Evolutionary conservation across 2,329 filamentous ascomycete genomes (phyloP).

Genomic region (Volutella citrinella): DNA sequence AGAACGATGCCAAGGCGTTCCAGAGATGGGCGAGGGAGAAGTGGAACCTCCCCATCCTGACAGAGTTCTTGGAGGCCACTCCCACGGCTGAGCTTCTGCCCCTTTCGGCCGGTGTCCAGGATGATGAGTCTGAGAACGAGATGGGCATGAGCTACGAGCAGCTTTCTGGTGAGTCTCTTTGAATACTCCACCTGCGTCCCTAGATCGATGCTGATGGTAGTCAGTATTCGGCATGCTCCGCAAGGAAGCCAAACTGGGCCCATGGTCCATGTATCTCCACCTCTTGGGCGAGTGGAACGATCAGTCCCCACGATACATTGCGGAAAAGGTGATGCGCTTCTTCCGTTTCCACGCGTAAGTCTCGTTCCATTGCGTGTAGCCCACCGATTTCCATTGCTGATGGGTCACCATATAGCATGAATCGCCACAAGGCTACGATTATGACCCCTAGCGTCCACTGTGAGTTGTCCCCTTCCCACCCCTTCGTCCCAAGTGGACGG

Average conservation of each 20-base stretch:
- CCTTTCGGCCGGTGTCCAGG: constrained; percentile 37
- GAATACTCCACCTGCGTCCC: constrained; percentile 17
- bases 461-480: not conserved
- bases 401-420: constrained; percentile 40
- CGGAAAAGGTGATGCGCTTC: constrained; percentile 42
- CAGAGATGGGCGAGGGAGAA: constrained; percentile 53
- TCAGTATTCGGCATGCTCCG: constrained; percentile 24
- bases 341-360: constrained; percentile 51
- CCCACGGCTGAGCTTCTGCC: constrained; percentile 52
- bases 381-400: not conserved
- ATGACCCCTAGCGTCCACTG: constrained; percentile 55
- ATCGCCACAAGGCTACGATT: constrained; percentile 63
- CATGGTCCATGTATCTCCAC: constrained; percentile 37
- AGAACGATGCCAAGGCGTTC: constrained; percentile 65
- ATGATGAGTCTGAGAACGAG: constrained; percentile 32
- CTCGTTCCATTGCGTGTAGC: too few species aligned
- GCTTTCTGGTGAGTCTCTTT: constrained; percentile 36
- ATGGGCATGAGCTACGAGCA: constrained; percentile 44
- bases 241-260: constrained; percentile 40
- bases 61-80: constrained; percentile 58
- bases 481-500: not conserved
- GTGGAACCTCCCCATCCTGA: constrained; percentile 61
- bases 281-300: constrained; percentile 37
- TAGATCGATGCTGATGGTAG: not conserved
- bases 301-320: constrained; percentile 33